phyloP scores from a whole-genome alignment of 2,329 filamentous ascomycete species.

The Neonectria magnoliae region DNA sequence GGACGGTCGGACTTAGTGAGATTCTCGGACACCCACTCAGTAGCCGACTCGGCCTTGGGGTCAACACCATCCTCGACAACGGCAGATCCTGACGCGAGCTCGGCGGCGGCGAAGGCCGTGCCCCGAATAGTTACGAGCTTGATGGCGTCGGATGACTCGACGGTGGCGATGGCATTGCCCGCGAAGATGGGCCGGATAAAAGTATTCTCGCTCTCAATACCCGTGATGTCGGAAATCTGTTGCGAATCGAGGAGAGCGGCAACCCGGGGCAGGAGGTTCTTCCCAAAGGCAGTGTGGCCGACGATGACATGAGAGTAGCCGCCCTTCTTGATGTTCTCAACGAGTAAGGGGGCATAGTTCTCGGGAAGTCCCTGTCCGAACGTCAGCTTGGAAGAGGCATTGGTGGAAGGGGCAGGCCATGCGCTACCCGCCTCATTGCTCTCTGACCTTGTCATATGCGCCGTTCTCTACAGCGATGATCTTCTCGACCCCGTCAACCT shows the following conservation, averaged over 20 bases:
- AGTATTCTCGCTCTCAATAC: constrained; percentile 87
- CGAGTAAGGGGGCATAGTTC: constrained; percentile 91
- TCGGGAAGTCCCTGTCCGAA: constrained; percentile 80
- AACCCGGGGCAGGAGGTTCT: constrained; percentile 90
- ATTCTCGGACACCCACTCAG: constrained; percentile 94
- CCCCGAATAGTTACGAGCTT: constrained; percentile 94
- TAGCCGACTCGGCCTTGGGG: constrained; percentile 76
- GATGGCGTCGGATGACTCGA: constrained; percentile 85
- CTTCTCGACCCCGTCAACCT: constrained; percentile 91
- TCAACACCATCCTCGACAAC: constrained; percentile 84
- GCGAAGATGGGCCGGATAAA: constrained; percentile 98
- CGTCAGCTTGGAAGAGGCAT: constrained; percentile 15
- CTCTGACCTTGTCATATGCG: constrained; percentile 85
- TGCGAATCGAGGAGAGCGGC: constrained; percentile 92
- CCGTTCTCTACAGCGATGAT: constrained; percentile 88
- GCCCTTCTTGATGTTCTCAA: constrained; percentile 96
- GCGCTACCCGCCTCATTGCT: background rate
- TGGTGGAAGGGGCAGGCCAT: background rate
- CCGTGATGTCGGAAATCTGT: constrained; percentile 92
- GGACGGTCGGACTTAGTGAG: constrained; percentile 93
- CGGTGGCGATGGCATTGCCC: constrained; percentile 95
- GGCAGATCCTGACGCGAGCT: constrained; percentile 77
- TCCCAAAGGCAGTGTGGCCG: constrained; percentile 94
- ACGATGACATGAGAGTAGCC: constrained; percentile 92
- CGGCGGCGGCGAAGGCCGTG: constrained; percentile 85